A percentile compares a stretch with the other conserved stretches of the same genome.
Evolutionary conservation across 2,329 filamentous ascomycete species (phyloP).

Genomic region (Nemania sp.): DNA sequence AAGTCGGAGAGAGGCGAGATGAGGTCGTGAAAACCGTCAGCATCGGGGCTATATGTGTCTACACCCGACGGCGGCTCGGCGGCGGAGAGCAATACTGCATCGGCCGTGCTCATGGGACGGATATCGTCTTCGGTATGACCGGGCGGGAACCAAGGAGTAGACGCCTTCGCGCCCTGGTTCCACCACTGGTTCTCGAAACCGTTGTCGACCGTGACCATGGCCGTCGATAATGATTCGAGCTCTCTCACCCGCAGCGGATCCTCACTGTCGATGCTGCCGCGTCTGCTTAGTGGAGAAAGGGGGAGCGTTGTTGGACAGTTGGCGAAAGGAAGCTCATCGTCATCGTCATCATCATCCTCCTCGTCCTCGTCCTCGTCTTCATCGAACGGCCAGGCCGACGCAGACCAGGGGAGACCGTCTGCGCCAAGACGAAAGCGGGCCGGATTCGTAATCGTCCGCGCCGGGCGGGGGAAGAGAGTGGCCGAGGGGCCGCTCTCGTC

Average conservation of each 20-base stretch:
- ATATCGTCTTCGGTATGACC: conserved; percentile 27
- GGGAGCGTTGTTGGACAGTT: conserved; percentile 32
- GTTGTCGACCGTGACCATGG: conserved; percentile 61
- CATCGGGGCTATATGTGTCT: conserved; percentile 24
- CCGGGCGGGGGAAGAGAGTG: conserved; percentile 34
- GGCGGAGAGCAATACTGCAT: conserved; percentile 33
- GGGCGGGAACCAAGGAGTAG: conserved; percentile 28
- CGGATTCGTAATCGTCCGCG: conserved; percentile 25
- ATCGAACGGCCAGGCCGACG: conserved; percentile 42
- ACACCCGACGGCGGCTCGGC: conserved; percentile 30
- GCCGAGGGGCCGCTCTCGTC: conserved; percentile 38
- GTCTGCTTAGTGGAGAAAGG: conserved; percentile 28
- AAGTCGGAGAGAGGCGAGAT: conserved; percentile 46
- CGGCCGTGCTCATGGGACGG: conserved; percentile 33
- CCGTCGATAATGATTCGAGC: conserved; percentile 53
- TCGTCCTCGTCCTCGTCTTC: conserved; percentile 30
- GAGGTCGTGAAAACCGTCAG: conserved; percentile 28
- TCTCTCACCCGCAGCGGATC: conserved; percentile 46
- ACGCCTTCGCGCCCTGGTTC: conserved; percentile 50
- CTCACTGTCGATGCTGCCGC: conserved; percentile 30
- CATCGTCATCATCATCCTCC: conserved; percentile 26
- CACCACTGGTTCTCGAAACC: conserved; percentile 63
- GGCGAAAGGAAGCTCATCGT: conserved; percentile 26
- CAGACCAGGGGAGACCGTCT: conserved; percentile 52
- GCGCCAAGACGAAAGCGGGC: conserved; percentile 50